These are phyloP conservation scores for Phytopythium boreale DNA, from an alignment of 352 stramenopile species.

Conservation along the genomic window DNA sequence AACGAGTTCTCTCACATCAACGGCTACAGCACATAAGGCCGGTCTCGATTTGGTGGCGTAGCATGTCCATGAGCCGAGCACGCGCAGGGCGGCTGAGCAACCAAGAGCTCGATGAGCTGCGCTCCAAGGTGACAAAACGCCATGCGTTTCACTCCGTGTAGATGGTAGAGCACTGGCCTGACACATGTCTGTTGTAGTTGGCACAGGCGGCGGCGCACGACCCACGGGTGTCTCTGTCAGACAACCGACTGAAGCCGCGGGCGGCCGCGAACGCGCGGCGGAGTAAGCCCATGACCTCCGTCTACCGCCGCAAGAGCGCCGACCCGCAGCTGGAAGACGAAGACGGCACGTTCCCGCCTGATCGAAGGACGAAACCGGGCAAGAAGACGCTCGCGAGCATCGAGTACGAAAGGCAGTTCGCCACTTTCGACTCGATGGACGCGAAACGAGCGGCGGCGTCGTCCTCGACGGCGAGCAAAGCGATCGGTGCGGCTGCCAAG, in stretches of 20 bases:
- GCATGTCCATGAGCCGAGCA: background rate
- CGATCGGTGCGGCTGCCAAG: conserved; percentile 44
- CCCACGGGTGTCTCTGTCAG: conserved; percentile 9
- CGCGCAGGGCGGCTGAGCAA: conserved; percentile 34
- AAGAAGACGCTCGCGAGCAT: conserved; percentile 62
- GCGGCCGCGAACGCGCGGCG: conserved; percentile 4
- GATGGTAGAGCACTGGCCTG: background rate
- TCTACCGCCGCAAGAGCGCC: conserved; percentile 41
- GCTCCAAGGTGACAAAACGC: conserved; percentile 28
- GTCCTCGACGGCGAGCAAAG: conserved; percentile 30
- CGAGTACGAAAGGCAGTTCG: conserved; percentile 55
- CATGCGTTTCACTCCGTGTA: background rate
- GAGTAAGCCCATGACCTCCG: conserved; percentile 51
- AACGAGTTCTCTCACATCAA: background rate
- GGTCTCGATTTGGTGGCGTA: background rate
- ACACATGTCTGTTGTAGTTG: conserved; percentile 24
- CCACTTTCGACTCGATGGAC: conserved; percentile 28
- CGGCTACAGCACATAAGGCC: too few relatives aligned
- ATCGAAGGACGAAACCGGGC: background rate
- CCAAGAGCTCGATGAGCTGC: conserved; percentile 68
- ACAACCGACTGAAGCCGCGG: conserved; percentile 3
- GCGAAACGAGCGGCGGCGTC: conserved; percentile 19
- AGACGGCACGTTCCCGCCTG: background rate
- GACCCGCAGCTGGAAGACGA: background rate
- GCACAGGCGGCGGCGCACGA: conserved; percentile 55